These are phyloP conservation scores for Phaeosphaeriaceae sp. DNA, from an alignment of 2,329 filamentous ascomycete species.

Conservation along the genomic window DNA sequence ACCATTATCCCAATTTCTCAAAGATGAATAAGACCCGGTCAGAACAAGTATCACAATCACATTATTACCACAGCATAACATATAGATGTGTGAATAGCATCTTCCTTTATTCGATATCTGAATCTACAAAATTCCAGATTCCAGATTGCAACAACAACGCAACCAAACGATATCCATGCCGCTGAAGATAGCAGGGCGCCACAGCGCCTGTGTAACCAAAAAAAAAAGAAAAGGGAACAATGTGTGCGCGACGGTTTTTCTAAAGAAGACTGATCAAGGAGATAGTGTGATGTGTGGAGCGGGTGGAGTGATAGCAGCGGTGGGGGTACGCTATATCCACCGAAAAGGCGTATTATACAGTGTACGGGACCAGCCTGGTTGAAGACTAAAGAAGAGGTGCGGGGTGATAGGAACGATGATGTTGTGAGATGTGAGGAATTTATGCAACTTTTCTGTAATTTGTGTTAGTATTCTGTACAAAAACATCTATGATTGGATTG, in stretches of 20 bases:
- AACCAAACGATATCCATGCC: background rate
- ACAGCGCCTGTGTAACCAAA: constrained; percentile 3
- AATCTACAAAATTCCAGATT: background rate
- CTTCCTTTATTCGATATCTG: background rate
- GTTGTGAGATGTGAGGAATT: background rate
- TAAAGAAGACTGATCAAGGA: background rate
- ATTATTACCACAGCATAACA: background rate
- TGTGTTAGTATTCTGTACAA: constrained; percentile 23
- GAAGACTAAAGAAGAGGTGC: constrained; percentile 10
- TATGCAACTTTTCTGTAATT: constrained; percentile 38
- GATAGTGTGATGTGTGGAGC: background rate
- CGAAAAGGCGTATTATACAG: constrained; percentile 22
- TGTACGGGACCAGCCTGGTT: constrained; percentile 21
- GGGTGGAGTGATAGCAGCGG: constrained; percentile 4
- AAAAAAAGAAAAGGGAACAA: constrained; percentile 1
- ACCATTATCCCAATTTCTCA: too few relatives aligned
- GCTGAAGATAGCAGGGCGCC: constrained; percentile 5
- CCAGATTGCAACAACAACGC: background rate
- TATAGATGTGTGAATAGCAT: too few relatives aligned
- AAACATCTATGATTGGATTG: constrained; percentile 25
- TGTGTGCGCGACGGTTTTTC: background rate
- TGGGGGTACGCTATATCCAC: constrained; percentile 17
- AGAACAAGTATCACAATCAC: too few relatives aligned
- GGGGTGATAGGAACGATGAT: constrained; percentile 1
- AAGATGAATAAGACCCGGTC: too few relatives aligned